phyloP scores from a whole-genome alignment of 441 rosid species.

The Hypseocharis bilobata region DNA sequence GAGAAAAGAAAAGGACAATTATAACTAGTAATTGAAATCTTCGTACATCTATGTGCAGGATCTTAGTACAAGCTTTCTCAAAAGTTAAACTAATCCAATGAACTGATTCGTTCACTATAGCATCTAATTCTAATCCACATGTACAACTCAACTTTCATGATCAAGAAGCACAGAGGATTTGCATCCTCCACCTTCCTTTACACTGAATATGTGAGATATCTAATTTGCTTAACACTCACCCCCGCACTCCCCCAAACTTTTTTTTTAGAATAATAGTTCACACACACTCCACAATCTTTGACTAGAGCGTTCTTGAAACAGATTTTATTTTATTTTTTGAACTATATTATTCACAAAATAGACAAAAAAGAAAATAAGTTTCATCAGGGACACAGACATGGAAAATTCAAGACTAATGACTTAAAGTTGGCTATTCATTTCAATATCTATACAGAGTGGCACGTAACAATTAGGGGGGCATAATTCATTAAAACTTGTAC shows the following conservation, averaged over 20 bases:
- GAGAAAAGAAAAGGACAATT: not conserved
- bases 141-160: not conserved
- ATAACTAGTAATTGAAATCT: not conserved
- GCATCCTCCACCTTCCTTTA: not conserved
- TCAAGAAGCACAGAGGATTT: conserved; percentile 1
- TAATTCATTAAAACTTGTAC: not conserved
- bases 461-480: not conserved
- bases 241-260: too few relatives aligned
- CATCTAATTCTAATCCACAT: not conserved
- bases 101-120: not conserved
- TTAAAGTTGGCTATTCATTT: not conserved
- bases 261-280: too few relatives aligned
- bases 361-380: not conserved
- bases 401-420: not conserved
- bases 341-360: too few relatives aligned
- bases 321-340: too few relatives aligned
- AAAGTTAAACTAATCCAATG: not conserved
- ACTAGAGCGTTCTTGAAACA: too few relatives aligned
- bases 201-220: not conserved
- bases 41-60: conserved; percentile 2
- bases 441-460: conserved; percentile 1
- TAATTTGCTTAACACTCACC: not conserved
- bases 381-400: not conserved
- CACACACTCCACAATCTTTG: too few relatives aligned
- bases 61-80: not conserved